Evolutionary conservation across 257 asterid genomes (phyloP).

Genomic region (Ophiorrhiza pumila): DNA sequence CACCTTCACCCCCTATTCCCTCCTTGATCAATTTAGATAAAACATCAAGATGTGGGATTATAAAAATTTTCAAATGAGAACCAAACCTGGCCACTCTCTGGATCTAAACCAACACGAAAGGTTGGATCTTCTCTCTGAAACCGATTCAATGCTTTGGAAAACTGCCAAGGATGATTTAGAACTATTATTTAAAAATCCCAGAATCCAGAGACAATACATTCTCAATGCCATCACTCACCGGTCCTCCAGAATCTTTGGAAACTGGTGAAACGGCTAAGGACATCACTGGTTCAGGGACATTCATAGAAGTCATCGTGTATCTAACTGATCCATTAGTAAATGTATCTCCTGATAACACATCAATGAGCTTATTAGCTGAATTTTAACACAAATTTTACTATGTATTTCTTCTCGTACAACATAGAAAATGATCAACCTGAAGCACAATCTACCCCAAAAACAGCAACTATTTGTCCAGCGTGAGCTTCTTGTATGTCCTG

Average conservation of each 20-base stretch:
- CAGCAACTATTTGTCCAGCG: conserved; percentile 99
- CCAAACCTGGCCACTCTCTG: conserved; percentile 91
- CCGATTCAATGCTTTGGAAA: conserved; percentile 97
- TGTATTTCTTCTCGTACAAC: not conserved
- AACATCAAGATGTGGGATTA: conserved; percentile 4
- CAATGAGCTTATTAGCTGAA: not conserved
- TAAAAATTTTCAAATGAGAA: conserved; percentile 10
- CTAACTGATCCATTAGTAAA: conserved; percentile 92
- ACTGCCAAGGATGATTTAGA: conserved; percentile 47
- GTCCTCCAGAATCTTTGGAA: conserved; percentile 95
- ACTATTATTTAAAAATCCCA: conserved; percentile 4
- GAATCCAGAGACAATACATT: conserved; percentile 14
- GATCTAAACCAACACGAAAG: conserved; percentile 92
- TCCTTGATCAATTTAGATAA: not conserved
- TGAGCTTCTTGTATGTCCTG: conserved; percentile 99
- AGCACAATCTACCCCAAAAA: conserved; percentile 97
- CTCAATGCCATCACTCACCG: conserved; percentile 49
- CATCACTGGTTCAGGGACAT: conserved; percentile 99
- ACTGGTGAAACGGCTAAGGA: conserved; percentile 92
- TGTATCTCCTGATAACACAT: conserved; percentile 75
- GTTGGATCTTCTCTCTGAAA: conserved; percentile 98
- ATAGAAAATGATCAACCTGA: conserved; percentile 49
- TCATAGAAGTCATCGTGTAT: conserved; percentile 99
- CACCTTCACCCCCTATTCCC: not conserved
- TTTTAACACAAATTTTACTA: not conserved